phyloP scores from a whole-genome alignment of 1,284 basidiomycete species.

The Gymnopus androsaceus region DNA sequence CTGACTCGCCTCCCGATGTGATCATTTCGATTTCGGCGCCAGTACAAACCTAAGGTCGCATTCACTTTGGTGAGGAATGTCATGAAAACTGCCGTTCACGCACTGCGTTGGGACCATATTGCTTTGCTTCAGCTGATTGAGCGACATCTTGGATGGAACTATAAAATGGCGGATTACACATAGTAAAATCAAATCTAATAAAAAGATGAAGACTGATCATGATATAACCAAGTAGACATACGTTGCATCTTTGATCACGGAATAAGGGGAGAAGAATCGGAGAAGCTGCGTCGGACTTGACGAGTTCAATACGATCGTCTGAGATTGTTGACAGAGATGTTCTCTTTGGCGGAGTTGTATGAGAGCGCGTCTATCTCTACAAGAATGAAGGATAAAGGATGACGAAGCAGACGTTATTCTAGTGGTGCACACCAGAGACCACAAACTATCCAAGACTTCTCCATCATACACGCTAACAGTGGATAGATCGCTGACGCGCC shows the following conservation, averaged over 20 bases:
- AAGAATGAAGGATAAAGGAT: constrained; percentile 1
- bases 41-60: constrained; percentile 65
- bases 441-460: constrained; percentile 60
- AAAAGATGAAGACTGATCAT: not conserved
- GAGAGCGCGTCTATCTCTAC: constrained; percentile 74
- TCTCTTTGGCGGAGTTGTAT: constrained; percentile 49
- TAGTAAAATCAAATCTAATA: constrained; percentile 66
- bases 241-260: constrained; percentile 41
- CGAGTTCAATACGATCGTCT: constrained; percentile 49
- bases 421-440: constrained; percentile 71
- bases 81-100: constrained; percentile 27
- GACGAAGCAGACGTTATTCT: not conserved
- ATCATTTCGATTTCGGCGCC: constrained; percentile 87
- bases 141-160: constrained; percentile 67
- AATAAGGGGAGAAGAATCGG: constrained; percentile 55
- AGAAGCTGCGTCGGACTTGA: constrained; percentile 38
- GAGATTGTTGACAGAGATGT: constrained; percentile 59
- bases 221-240: constrained; percentile 25
- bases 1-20: constrained; percentile 80
- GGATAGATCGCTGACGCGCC: constrained; percentile 92
- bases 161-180: constrained; percentile 98
- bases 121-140: constrained; percentile 63
- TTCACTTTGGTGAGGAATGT: not conserved
- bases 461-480: constrained; percentile 65
- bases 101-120: constrained; percentile 65